phyloP scores from a whole-genome alignment of 225 moss, liverwort and hornwort species.

The Pseudisothecium myosuroides region DNA sequence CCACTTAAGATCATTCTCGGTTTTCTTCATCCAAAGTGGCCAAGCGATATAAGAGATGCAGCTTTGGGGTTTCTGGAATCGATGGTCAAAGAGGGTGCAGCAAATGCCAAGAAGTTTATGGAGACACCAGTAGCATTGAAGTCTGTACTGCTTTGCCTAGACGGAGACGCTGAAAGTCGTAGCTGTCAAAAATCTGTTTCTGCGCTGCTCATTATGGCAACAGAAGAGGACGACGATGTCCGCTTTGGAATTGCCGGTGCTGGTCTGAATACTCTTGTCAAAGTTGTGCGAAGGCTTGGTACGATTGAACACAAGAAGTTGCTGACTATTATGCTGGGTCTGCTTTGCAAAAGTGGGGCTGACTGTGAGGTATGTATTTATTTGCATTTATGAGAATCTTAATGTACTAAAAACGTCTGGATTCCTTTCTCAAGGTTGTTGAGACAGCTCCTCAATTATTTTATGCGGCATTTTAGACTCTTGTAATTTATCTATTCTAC shows the following conservation, averaged over 20 bases:
- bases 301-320: neutral
- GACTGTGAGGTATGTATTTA: neutral
- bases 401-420: neutral
- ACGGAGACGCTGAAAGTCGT: neutral
- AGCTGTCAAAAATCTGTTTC: neutral
- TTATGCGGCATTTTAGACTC: neutral
- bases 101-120: neutral
- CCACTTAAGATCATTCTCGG: neutral
- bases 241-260: neutral
- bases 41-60: neutral
- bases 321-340: neutral
- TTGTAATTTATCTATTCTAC: neutral
- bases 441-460: neutral
- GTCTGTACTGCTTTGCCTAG: neutral
- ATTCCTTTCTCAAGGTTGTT: neutral
- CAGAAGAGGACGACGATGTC: neutral
- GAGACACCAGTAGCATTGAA: neutral
- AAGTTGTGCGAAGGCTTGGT: neutral
- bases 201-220: slow-evolving; percentile 12
- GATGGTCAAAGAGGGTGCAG: neutral
- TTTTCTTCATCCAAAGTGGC: neutral
- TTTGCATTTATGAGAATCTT: neutral
- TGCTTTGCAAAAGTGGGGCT: neutral
- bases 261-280: slow-evolving; percentile 1
- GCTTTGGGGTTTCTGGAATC: neutral